Conservation (phyloP, 2,329 filamentous ascomycete species). For the Xylariaceae sp. region DNA sequence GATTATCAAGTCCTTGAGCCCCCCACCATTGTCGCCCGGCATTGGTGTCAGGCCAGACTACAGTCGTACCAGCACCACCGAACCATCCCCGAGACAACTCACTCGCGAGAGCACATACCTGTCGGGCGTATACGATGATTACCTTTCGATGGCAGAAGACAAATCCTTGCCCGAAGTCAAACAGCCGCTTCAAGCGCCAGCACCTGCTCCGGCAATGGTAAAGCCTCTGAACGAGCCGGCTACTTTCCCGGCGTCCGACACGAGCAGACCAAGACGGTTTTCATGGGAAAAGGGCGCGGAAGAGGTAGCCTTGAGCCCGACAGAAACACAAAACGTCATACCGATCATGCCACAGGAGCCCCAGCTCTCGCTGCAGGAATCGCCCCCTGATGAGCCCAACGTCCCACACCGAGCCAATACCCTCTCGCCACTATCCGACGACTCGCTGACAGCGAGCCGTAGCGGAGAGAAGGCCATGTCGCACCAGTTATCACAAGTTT, state of each 20-base stretch:
- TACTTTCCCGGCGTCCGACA: slow-evolving; percentile 9
- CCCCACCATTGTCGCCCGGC: slow-evolving; percentile 33
- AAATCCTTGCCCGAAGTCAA: slow-evolving; percentile 30
- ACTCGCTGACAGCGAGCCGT: slow-evolving; percentile 16
- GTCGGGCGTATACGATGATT: slow-evolving; percentile 63
- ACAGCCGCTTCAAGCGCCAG: slow-evolving; percentile 12
- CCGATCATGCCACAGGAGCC: slow-evolving; percentile 6
- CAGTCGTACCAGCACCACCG: slow-evolving; percentile 7
- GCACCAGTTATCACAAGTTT: slow-evolving; percentile 22
- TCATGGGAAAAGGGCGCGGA: slow-evolving; percentile 40
- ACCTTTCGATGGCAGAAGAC: slow-evolving; percentile 53
- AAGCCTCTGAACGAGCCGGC: slow-evolving; percentile 19
- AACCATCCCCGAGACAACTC: slow-evolving; percentile 14
- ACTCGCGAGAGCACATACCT: slow-evolving; percentile 59
- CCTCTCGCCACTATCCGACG: slow-evolving; percentile 4
- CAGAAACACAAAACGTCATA: slow-evolving; percentile 9
- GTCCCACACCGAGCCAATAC: background rate
- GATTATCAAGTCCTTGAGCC: slow-evolving; percentile 66
- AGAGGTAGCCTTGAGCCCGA: slow-evolving; percentile 13
- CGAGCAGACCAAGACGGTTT: slow-evolving; percentile 30
- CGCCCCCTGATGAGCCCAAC: background rate
- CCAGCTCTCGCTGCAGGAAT: background rate
- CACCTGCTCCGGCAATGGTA: slow-evolving; percentile 6
- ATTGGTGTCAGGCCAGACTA: slow-evolving; percentile 12
- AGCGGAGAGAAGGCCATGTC: slow-evolving; percentile 22